These are phyloP conservation scores for Plantago coronopus DNA, from an alignment of 305 asterid species.

Conservation along the genomic window DNA sequence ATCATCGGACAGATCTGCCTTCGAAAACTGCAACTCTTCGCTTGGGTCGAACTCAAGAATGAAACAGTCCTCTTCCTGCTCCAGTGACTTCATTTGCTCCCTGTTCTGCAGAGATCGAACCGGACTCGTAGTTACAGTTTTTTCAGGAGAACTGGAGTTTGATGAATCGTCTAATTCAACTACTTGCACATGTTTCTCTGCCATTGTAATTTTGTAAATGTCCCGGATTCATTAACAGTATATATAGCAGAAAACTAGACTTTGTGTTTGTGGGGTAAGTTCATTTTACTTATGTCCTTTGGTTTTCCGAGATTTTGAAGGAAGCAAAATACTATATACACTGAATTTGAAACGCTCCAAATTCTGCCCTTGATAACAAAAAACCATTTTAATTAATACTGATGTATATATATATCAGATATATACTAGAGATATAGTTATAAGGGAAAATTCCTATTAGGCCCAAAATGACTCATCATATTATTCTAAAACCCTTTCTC, in stretches of 20 bases:
- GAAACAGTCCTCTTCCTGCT: conserved; percentile 59
- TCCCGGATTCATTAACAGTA: neutral
- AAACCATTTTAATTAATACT: neutral
- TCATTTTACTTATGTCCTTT: neutral
- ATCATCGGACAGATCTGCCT: conserved; percentile 11
- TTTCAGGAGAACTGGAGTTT: conserved; percentile 28
- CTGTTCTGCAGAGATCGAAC: conserved; percentile 38
- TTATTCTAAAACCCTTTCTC: too few species aligned
- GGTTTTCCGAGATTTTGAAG: neutral
- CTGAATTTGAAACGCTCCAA: too few species aligned
- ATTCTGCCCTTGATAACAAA: neutral
- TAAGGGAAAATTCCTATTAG: too few species aligned
- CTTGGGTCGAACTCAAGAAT: conserved; percentile 64
- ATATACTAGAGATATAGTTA: too few species aligned
- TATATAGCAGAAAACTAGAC: neutral
- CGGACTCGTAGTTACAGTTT: neutral
- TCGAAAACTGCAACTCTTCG: conserved; percentile 19
- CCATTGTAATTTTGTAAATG: conserved; percentile 16
- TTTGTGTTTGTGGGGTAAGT: too few species aligned
- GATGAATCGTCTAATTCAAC: conserved; percentile 30
- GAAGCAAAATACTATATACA: too few species aligned
- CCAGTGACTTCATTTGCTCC: conserved; percentile 38
- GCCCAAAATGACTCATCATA: too few species aligned
- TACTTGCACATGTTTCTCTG: conserved; percentile 17
- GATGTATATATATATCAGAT: too few species aligned